Conservation (phyloP, 768 basidiomycete species). For the Xerocomellus intermedius region DNA sequence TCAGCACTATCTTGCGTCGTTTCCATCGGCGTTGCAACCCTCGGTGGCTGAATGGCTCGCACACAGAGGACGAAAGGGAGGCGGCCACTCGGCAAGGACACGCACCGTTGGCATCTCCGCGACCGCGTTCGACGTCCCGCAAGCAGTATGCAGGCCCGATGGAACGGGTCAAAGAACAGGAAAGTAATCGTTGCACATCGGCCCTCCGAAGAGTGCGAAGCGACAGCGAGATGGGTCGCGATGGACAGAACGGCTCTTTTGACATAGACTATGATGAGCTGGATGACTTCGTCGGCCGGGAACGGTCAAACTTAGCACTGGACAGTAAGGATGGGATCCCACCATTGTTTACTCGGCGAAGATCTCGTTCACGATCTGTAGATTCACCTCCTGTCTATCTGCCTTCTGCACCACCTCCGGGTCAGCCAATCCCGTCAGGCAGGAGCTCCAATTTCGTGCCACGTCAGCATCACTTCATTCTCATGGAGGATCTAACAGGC, state of each 20-base stretch:
- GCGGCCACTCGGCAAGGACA: slow-evolving; percentile 43
- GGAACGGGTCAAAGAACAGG: slow-evolving; percentile 41
- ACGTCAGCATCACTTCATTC: slow-evolving; percentile 95
- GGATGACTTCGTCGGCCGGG: slow-evolving; percentile 20
- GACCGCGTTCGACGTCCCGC: slow-evolving; percentile 17
- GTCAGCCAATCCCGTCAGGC: slow-evolving; percentile 35
- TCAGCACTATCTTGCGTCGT: slow-evolving; percentile 80
- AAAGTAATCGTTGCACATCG: slow-evolving; percentile 35
- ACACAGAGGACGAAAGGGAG: slow-evolving; percentile 59
- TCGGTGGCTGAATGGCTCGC: slow-evolving; percentile 35
- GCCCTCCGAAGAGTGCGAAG: slow-evolving; percentile 64
- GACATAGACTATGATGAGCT: slow-evolving; percentile 41
- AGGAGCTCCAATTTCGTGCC: slow-evolving; percentile 52
- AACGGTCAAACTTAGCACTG: slow-evolving; percentile 19
- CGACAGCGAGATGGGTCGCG: slow-evolving; percentile 45
- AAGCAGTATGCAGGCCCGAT: slow-evolving; percentile 26
- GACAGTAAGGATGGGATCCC: slow-evolving; percentile 23
- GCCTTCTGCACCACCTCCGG: slow-evolving; percentile 27
- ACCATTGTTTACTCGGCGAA: slow-evolving; percentile 34
- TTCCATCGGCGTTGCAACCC: slow-evolving; percentile 51
- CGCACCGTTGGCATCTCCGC: slow-evolving; percentile 1
- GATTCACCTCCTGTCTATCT: slow-evolving; percentile 25
- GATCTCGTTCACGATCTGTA: slow-evolving; percentile 43
- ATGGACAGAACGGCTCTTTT: slow-evolving; percentile 39
- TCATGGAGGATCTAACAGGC: slow-evolving; percentile 99